Conservation (phyloP, 768 basidiomycete species). For the Mycena indigotica region DNA sequence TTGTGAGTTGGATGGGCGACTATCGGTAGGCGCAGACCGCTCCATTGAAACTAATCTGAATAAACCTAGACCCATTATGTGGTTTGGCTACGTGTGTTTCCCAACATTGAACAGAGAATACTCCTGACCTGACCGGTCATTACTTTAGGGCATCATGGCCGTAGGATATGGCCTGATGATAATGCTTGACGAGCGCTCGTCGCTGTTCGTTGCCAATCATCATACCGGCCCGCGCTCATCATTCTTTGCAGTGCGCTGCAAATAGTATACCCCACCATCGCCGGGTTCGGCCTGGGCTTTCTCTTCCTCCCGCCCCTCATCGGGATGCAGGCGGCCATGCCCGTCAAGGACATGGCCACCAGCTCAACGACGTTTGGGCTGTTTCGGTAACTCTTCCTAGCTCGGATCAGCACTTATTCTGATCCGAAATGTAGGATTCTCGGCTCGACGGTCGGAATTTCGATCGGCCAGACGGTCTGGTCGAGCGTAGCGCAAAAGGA, state of each 20-base stretch:
- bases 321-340: slow-evolving; percentile 84
- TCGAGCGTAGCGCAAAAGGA: slow-evolving; percentile 35
- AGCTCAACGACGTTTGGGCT: slow-evolving; percentile 72
- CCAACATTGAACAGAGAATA: neutral
- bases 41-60: neutral
- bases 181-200: slow-evolving; percentile 62
- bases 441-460: slow-evolving; percentile 77
- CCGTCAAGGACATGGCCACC: slow-evolving; percentile 83
- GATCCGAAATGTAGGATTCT: slow-evolving; percentile 53
- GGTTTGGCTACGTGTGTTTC: slow-evolving; percentile 46
- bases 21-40: slow-evolving; percentile 43
- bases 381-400: slow-evolving; percentile 42
- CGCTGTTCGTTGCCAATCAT: slow-evolving; percentile 37
- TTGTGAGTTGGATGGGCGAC: slow-evolving; percentile 56
- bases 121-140: slow-evolving; percentile 14
- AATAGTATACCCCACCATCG: slow-evolving; percentile 64
- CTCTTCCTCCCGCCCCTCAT: slow-evolving; percentile 76
- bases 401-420: neutral
- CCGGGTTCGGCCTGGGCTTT: slow-evolving; percentile 63
- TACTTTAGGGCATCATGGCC: slow-evolving; percentile 40
- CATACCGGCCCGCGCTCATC: slow-evolving; percentile 7
- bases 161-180: slow-evolving; percentile 77
- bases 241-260: slow-evolving; percentile 53
- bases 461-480: slow-evolving; percentile 73
- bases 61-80: slow-evolving; percentile 43